These are phyloP conservation scores for Gilbertella persicaria DNA, from an alignment of 371 early-diverging fungal genomes.

Conservation along the genomic window DNA sequence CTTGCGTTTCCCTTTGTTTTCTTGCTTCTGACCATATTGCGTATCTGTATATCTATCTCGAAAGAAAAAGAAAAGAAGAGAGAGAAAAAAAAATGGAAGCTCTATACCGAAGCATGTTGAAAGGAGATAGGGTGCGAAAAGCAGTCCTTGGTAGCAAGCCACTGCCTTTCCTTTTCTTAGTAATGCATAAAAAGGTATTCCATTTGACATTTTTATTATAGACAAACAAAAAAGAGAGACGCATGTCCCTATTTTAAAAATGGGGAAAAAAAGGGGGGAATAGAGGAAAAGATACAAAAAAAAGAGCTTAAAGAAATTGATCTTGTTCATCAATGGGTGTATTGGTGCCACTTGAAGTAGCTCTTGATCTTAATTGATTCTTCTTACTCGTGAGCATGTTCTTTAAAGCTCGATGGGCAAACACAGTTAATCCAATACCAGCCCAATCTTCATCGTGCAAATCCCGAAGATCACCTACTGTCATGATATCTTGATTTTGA, in stretches of 20 bases:
- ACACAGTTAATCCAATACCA: constrained; percentile 80
- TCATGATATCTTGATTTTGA: constrained; percentile 79
- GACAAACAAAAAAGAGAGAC: too few species aligned
- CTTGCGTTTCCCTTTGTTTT: constrained; percentile 9
- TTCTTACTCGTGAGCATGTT: constrained; percentile 70
- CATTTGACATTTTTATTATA: too few species aligned
- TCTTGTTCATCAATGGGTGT: constrained; percentile 36
- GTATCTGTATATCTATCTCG: background rate
- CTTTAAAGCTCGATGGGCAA: constrained; percentile 84
- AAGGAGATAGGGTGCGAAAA: too few species aligned
- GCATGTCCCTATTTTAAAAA: too few species aligned
- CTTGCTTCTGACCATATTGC: background rate
- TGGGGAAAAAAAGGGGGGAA: too few species aligned
- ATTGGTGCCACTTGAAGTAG: constrained; percentile 28
- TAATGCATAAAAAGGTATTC: too few species aligned
- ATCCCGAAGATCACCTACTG: constrained; percentile 78
- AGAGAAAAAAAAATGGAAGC: background rate
- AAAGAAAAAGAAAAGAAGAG: background rate
- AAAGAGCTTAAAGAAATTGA: constrained; percentile 21
- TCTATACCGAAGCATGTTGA: too few species aligned
- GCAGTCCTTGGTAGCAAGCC: too few species aligned
- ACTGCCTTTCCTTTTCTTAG: too few species aligned
- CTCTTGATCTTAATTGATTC: constrained; percentile 27
- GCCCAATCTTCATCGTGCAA: constrained; percentile 82
- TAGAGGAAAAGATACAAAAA: too few species aligned